Conservation (phyloP, 1,139 yeast species). For the Pichia sp. region DNA sequence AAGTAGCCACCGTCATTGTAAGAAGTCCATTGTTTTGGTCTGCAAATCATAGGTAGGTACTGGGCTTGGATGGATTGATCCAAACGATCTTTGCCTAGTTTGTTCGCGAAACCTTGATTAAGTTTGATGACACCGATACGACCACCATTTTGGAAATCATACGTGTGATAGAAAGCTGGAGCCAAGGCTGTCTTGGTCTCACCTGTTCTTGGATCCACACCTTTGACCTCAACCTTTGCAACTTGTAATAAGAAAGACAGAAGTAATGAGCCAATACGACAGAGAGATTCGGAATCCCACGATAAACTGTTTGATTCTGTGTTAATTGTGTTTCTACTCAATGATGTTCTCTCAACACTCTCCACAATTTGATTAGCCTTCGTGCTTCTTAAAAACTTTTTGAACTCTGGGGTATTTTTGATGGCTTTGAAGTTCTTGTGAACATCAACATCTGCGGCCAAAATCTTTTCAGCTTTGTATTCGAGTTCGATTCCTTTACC, state of each 20-base stretch:
- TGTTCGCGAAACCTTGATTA: constrained; percentile 61
- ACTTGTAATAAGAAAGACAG: constrained; percentile 70
- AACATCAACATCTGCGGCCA: constrained; percentile 50
- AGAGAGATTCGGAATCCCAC: constrained; percentile 65
- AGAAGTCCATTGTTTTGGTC: constrained; percentile 81
- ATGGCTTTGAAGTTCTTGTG: constrained; percentile 29
- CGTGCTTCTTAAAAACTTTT: constrained; percentile 32
- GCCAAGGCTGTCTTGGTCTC: constrained; percentile 58
- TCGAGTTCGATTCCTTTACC: constrained; percentile 85
- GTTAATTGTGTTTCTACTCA: constrained; percentile 7
- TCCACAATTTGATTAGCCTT: constrained; percentile 23
- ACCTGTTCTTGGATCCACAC: constrained; percentile 73
- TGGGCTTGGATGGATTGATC: constrained; percentile 79
- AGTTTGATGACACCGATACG: constrained; percentile 76
- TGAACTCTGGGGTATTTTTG: constrained; percentile 36
- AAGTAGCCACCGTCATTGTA: constrained; percentile 81
- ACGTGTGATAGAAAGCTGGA: constrained; percentile 88
- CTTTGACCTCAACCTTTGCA: constrained; percentile 73
- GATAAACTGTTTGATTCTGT: constrained; percentile 19
- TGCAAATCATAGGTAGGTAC: constrained; percentile 83
- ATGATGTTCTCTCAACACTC: constrained; percentile 18
- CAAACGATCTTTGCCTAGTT: constrained; percentile 60
- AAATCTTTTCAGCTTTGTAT: constrained; percentile 59
- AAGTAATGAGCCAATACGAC: constrained; percentile 77
- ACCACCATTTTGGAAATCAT: constrained; percentile 72